Evolutionary conservation across 169 alveolate species (phyloP).

Genomic region (Plasmodium fragile): DNA sequence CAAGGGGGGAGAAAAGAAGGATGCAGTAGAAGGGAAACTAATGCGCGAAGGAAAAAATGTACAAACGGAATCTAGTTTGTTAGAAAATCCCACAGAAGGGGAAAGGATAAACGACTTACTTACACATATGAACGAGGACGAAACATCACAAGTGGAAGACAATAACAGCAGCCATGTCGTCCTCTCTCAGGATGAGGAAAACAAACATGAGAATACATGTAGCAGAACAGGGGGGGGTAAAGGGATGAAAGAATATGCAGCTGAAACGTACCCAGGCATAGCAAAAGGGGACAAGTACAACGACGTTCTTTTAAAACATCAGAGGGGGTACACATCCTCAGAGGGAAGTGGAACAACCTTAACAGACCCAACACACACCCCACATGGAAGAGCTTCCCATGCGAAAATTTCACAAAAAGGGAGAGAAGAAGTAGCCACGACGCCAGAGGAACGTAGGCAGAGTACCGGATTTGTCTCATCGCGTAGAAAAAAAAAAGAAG

Average conservation of each 20-base stretch:
- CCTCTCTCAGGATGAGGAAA: not conserved
- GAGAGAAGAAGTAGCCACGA: not conserved
- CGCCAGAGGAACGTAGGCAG: not conserved
- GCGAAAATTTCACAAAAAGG: not conserved
- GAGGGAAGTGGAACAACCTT: not conserved
- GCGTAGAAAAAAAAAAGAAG: not conserved
- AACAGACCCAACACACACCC: not conserved
- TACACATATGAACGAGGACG: not conserved
- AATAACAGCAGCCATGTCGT: not conserved
- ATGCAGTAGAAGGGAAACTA: not conserved
- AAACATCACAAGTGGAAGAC: not conserved
- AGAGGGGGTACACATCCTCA: not conserved
- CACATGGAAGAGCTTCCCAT: not conserved
- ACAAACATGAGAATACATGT: not conserved
- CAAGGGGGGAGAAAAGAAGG: not conserved
- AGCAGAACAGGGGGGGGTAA: not conserved
- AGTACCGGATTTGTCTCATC: not conserved
- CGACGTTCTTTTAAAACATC: not conserved
- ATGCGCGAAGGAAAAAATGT: not conserved
- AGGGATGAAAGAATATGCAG: not conserved
- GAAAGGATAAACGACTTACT: not conserved
- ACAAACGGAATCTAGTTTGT: not conserved
- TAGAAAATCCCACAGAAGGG: not conserved
- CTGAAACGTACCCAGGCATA: not conserved
- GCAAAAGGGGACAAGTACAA: constrained; percentile 3